A percentile compares a stretch with the other conserved stretches of the same genome.
phyloP scores from a whole-genome alignment of 257 asterid genomes.

The Penstemon barbatus region DNA sequence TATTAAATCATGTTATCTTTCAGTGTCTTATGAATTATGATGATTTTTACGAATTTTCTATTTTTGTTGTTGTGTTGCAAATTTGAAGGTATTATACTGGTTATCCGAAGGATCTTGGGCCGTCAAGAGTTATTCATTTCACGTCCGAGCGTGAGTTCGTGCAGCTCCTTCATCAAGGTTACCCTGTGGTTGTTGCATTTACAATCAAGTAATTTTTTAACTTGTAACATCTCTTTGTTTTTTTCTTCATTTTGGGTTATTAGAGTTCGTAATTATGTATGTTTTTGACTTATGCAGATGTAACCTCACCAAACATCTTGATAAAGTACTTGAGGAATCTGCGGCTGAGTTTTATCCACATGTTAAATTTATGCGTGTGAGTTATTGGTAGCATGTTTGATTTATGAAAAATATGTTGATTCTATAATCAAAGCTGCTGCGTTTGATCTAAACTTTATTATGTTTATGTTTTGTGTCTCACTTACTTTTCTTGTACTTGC shows the following conservation, averaged over 20 bases:
- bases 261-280: conserved; percentile 10
- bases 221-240: neutral
- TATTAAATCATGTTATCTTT: no score
- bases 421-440: neutral
- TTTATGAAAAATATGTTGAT: neutral
- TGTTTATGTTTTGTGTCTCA: neutral
- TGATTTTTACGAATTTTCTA: neutral
- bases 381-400: conserved; percentile 24
- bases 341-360: conserved; percentile 88
- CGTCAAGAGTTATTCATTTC: conserved; percentile 75
- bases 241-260: conserved; percentile 5
- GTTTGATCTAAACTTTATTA: neutral
- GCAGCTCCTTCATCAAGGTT: conserved; percentile 90
- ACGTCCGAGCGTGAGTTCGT: conserved; percentile 93
- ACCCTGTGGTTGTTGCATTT: conserved; percentile 92
- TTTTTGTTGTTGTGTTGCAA: conserved; percentile 17
- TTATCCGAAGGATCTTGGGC: conserved; percentile 92
- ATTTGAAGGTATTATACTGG: conserved; percentile 76
- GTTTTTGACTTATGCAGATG: conserved; percentile 48
- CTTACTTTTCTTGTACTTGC: neutral
- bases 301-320: conserved; percentile 87
- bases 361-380: conserved; percentile 87
- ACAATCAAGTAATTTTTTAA: conserved; percentile 66
- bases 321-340: conserved; percentile 85
- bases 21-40: no score